Evolutionary conservation across 176 grass and related monocot genomes (phyloP), one percentile per base, ranked within the genome.

Genomic region (Oryza meridionalis): DNA sequence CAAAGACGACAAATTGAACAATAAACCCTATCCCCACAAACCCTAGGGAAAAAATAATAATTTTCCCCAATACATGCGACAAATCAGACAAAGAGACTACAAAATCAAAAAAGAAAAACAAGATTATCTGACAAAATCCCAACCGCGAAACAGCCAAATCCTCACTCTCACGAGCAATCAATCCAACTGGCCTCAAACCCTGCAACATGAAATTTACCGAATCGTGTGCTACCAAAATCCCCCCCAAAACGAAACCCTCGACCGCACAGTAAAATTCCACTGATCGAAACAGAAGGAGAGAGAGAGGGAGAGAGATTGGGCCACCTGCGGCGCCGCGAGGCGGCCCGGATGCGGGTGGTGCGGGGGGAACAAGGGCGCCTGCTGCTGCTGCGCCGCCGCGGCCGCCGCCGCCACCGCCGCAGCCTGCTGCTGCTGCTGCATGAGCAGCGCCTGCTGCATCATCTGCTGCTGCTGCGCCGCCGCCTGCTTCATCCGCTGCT

Each of bases 381-480:
- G 93, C 85, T 84, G 93, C 66, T 76, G 53, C 51, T 6, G 17
- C 17, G 6, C 17, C 53, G 53, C 70, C 0, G 55, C 80, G 6
- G 6, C 17, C 53, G 53, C 70, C 0, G 55, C 80, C 1, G 51
- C 81, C 4, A 17, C 70, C 22, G 76, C 69, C 64, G 64, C 61
- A n/a, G 27, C 71, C 50, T 4, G 11, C 25, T 66, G 63, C 77
- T 90, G 88, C n/a, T 94, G 92, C 64, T 93, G 92, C 81, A 92
- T 72, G 81, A 95, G 92, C 84, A 92, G 67, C 35, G 90, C 84
- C 84, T 93, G 92, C 88, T 95, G 92, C 95, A 95, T 95, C 75
- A 90, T 73, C 83, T 88, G 91, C 73, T 89, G 87, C 75, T 37
- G 35, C 35, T 37, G 35, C 35, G 35, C 35, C 42, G 81, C 90